Conservation (phyloP, 768 basidiomycete genomes). For the Pleurotus tuoliensis region DNA sequence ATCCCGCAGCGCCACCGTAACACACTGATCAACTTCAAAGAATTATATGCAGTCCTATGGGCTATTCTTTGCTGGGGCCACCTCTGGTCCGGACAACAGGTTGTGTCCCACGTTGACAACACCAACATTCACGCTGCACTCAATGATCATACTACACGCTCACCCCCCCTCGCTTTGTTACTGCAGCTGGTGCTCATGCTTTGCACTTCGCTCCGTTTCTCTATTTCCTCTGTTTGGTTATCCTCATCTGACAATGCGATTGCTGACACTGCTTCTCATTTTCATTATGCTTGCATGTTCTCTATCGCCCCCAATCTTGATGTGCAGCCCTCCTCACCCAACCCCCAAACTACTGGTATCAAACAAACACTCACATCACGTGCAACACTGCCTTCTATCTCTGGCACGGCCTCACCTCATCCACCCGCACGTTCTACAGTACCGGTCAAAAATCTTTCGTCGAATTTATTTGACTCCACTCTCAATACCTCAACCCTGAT, state of each 20-base stretch:
- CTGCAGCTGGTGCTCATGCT: conserved; percentile 15
- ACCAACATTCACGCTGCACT: neutral
- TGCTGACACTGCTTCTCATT: conserved; percentile 26
- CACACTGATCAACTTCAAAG: conserved; percentile 16
- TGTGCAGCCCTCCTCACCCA: conserved; percentile 10
- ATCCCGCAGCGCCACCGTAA: conserved; percentile 18
- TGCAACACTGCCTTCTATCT: conserved; percentile 19
- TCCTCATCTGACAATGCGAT: conserved; percentile 15
- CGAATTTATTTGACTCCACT: conserved; percentile 19
- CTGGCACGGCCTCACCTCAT: conserved; percentile 26
- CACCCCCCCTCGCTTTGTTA: conserved; percentile 11
- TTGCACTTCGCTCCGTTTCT: conserved; percentile 15
- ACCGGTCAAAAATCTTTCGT: conserved; percentile 27
- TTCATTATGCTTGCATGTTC: conserved; percentile 22
- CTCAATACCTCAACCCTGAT: conserved; percentile 11
- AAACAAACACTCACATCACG: conserved; percentile 13
- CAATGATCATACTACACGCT: conserved; percentile 20
- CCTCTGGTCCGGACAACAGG: conserved; percentile 16
- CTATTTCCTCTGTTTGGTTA: conserved; percentile 21
- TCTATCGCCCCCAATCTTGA: conserved; percentile 17
- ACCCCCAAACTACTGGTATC: conserved; percentile 18
- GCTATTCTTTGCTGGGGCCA: conserved; percentile 26
- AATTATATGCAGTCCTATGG: conserved; percentile 20
- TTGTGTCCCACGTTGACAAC: conserved; percentile 23
- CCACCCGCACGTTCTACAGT: conserved; percentile 15